A percentile compares a stretch with the other conserved stretches of the same genome.
Evolutionary conservation across 176 grass and related monocot species (phyloP).

Genomic region (Bonia amplexicaulis): DNA sequence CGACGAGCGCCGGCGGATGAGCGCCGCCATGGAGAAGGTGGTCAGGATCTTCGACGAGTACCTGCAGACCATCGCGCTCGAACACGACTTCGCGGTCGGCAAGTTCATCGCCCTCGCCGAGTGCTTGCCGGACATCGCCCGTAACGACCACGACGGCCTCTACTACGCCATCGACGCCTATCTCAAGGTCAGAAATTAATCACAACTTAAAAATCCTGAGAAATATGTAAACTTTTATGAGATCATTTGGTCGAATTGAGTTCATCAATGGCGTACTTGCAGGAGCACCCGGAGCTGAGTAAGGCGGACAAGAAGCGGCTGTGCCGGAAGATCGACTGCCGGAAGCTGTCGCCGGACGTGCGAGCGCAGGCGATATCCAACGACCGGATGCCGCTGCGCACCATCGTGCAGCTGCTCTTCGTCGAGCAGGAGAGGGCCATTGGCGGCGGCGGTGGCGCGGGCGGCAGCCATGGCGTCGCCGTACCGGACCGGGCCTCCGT

Average conservation of each 20-base stretch:
- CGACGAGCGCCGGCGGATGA: conserved; percentile 47
- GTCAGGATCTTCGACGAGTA: conserved; percentile 58
- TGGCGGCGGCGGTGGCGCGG: neutral
- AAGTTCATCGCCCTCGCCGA: conserved; percentile 71
- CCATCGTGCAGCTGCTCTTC: conserved; percentile 90
- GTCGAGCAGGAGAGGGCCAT: conserved; percentile 68
- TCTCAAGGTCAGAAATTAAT: conserved; percentile 48
- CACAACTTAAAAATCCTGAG: neutral
- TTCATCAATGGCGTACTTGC: neutral
- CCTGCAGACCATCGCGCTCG: conserved; percentile 55
- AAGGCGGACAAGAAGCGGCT: conserved; percentile 81
- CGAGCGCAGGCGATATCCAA: conserved; percentile 72
- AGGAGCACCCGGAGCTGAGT: conserved; percentile 80
- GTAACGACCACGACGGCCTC: conserved; percentile 60
- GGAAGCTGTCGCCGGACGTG: conserved; percentile 60
- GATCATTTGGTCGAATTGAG: neutral
- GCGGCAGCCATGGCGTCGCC: conserved; percentile 22
- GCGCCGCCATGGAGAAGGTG: conserved; percentile 53
- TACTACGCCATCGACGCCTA: conserved; percentile 85
- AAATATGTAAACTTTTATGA: neutral
- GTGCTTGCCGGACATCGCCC: conserved; percentile 65
- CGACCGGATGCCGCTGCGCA: conserved; percentile 78
- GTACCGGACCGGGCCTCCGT: neutral
- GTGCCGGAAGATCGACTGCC: conserved; percentile 83
- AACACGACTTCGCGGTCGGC: conserved; percentile 41